phyloP scores from a whole-genome alignment of 2,329 filamentous ascomycete genomes.

The Pyrenochaeta sp. region DNA sequence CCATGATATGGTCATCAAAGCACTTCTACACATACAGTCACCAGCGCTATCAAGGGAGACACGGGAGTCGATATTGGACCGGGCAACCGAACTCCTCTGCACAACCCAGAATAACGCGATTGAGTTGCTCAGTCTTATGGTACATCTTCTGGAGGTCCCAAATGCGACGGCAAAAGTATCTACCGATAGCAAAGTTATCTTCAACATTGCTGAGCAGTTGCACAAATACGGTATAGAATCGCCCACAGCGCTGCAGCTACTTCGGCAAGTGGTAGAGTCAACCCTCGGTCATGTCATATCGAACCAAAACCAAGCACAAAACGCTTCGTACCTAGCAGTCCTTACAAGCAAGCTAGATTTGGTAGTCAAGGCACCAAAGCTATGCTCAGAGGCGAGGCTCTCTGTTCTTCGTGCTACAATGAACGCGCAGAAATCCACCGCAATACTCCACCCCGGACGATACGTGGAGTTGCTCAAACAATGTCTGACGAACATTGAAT shows the following conservation, averaged over 20 bases:
- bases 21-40: conserved; percentile 33
- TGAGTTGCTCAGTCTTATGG: conserved; percentile 35
- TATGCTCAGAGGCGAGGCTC: conserved; percentile 31
- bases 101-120: conserved; percentile 12
- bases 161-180: conserved; percentile 48
- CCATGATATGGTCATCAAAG: conserved; percentile 19
- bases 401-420: conserved; percentile 38
- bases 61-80: conserved; percentile 43
- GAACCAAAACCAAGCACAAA: conserved; percentile 46
- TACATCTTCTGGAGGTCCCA: conserved; percentile 43
- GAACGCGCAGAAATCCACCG: conserved; percentile 30
- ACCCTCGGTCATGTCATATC: conserved; percentile 41
- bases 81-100: conserved; percentile 27
- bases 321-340: conserved; percentile 39
- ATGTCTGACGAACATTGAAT: conserved; percentile 21
- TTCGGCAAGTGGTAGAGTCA: conserved; percentile 36
- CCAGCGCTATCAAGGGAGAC: conserved; percentile 39
- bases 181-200: conserved; percentile 32
- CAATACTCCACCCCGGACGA: conserved; percentile 27
- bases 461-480: conserved; percentile 34
- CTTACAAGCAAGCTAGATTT: conserved; percentile 32
- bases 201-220: conserved; percentile 38
- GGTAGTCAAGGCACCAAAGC: conserved; percentile 25
- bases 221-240: conserved; percentile 22
- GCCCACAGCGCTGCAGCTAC: conserved; percentile 21